Conservation (phyloP, 163 green algal species). For the Trebouxiophyceae sp. region DNA sequence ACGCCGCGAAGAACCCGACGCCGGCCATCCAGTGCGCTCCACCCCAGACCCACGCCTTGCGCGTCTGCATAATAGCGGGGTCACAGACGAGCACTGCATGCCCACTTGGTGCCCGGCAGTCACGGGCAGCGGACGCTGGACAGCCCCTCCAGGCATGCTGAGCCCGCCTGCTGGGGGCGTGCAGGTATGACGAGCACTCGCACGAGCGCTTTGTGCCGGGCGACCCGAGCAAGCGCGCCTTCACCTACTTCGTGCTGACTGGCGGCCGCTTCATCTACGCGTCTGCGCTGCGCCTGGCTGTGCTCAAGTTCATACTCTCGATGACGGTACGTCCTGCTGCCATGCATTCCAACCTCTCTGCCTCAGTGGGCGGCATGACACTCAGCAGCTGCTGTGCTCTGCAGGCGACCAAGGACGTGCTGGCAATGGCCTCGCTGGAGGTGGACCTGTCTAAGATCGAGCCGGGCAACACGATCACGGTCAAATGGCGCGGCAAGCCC, state of each 20-base stretch:
- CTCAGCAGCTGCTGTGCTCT: background rate
- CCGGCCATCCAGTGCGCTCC: constrained; percentile 42
- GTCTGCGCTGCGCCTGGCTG: constrained; percentile 80
- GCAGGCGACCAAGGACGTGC: constrained; percentile 74
- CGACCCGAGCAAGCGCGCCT: constrained; percentile 80
- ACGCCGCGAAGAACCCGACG: constrained; percentile 70
- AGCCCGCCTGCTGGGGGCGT: too few relatives aligned
- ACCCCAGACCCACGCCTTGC: too few relatives aligned
- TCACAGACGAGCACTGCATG: too few relatives aligned
- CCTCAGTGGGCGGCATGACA: background rate
- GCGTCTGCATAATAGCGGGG: too few relatives aligned
- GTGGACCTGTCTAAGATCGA: constrained; percentile 88
- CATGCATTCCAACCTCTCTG: background rate
- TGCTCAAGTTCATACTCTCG: constrained; percentile 95
- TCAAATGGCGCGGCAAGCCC: constrained; percentile 99
- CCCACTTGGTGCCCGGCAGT: too few relatives aligned
- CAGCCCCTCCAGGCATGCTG: too few relatives aligned
- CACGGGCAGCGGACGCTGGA: too few relatives aligned
- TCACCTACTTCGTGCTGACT: constrained; percentile 97
- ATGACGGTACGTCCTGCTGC: constrained; percentile 67
- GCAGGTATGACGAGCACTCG: constrained; percentile 84
- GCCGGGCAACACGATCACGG: constrained; percentile 85
- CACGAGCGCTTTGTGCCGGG: constrained; percentile 74
- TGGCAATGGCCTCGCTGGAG: constrained; percentile 96
- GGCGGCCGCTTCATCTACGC: constrained; percentile 97